Conservation (phyloP, 805 yeast genomes). For the Hanseniaspora osmophila region DNA sequence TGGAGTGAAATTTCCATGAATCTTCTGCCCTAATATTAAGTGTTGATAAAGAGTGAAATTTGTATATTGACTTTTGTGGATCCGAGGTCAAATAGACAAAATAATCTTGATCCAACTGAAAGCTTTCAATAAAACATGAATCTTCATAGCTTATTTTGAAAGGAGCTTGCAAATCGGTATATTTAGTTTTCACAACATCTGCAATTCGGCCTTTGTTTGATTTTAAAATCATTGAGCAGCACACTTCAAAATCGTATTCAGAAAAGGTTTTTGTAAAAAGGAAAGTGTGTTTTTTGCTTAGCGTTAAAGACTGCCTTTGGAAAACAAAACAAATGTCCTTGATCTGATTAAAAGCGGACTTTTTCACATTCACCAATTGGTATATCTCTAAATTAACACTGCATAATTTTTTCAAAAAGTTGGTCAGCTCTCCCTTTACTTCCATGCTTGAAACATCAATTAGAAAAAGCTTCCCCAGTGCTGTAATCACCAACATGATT, state of each 20-base stretch:
- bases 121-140: not conserved
- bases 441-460: not conserved
- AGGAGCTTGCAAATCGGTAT: not conserved
- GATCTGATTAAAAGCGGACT: not conserved
- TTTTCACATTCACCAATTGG: not conserved
- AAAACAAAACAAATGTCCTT: not conserved
- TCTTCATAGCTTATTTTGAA: not conserved
- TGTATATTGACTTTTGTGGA: not conserved
- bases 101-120: not conserved
- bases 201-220: not conserved
- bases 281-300: not conserved
- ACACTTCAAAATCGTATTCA: not conserved
- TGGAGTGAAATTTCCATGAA: not conserved
- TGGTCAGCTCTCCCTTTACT: not conserved
- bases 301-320: not conserved
- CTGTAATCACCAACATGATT: not conserved
- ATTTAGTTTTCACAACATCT: no score
- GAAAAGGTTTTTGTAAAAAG: not conserved
- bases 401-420: not conserved
- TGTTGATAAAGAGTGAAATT: not conserved
- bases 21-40: not conserved
- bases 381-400: not conserved
- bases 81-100: not conserved
- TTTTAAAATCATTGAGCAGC: not conserved
- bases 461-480: not conserved